Conservation (phyloP, 768 basidiomycete genomes). For the Gymnopilus dilepis region DNA sequence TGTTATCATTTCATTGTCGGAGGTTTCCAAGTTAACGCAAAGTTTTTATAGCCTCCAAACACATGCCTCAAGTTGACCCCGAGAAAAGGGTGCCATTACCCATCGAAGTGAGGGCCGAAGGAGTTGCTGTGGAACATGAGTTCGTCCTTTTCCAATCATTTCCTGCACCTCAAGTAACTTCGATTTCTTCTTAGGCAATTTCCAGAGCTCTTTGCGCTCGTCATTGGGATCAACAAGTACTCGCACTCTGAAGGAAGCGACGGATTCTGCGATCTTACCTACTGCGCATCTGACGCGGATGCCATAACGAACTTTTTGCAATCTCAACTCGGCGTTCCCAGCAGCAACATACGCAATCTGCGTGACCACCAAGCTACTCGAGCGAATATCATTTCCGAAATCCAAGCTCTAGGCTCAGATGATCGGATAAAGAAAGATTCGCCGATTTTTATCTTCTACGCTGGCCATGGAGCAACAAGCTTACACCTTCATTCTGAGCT, state of each 20-base stretch:
- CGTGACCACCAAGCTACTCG: constrained; percentile 38
- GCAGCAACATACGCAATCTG: constrained; percentile 36
- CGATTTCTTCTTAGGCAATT: background rate
- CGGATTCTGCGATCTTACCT: constrained; percentile 29
- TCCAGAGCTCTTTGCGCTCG: constrained; percentile 39
- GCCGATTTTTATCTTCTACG: constrained; percentile 45
- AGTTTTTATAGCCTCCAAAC: background rate
- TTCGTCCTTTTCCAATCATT: background rate
- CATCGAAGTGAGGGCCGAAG: background rate
- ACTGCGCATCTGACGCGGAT: constrained; percentile 43
- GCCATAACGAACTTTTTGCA: constrained; percentile 37
- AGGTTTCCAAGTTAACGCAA: background rate
- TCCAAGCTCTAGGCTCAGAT: constrained; percentile 29
- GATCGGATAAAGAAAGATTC: constrained; percentile 21
- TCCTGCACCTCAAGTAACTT: background rate
- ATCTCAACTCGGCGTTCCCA: constrained; percentile 30
- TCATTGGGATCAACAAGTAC: constrained; percentile 48
- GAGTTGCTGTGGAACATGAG: background rate
- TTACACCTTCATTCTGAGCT: constrained; percentile 21
- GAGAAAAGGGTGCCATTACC: background rate
- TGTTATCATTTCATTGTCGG: background rate
- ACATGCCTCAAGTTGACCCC: background rate
- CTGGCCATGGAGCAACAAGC: constrained; percentile 43
- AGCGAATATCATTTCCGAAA: constrained; percentile 33
- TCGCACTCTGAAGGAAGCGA: background rate